Conservation (phyloP, 129 eudicot genomes). For the Daucus carota region DNA sequence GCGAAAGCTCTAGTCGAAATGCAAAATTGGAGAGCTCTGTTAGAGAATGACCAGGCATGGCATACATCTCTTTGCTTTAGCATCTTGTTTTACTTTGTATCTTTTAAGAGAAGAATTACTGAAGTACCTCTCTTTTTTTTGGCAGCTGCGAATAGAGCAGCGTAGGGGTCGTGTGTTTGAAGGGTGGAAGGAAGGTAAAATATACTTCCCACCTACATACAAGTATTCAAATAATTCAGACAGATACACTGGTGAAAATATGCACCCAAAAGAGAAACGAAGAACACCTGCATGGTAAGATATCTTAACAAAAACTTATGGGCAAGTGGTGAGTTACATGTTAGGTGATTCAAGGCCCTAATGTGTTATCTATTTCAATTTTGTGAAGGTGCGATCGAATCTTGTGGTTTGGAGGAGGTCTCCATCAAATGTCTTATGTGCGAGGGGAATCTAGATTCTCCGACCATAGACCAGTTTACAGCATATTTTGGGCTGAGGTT, state of each 20-base stretch:
- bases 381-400: constrained; percentile 89
- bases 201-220: constrained; percentile 97
- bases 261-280: constrained; percentile 80
- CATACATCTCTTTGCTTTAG: constrained; percentile 1
- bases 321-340: background rate
- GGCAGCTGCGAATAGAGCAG: constrained; percentile 84
- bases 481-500: constrained; percentile 88
- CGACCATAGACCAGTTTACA: constrained; percentile 82
- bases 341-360: background rate
- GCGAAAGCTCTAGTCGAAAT: constrained; percentile 92
- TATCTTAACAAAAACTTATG: background rate
- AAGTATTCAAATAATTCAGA: constrained; percentile 86
- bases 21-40: constrained; percentile 96
- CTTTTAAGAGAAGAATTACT: background rate
- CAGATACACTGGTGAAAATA: constrained; percentile 76
- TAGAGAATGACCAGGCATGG: constrained; percentile 85
- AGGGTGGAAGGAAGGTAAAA: constrained; percentile 89
- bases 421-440: constrained; percentile 81
- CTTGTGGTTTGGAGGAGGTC: constrained; percentile 86
- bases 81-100: background rate
- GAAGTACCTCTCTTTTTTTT: constrained; percentile 14
- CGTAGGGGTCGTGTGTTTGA: constrained; percentile 77
- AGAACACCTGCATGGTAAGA: constrained; percentile 97
- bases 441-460: constrained; percentile 94
- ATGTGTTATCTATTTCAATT: background rate